Conservation (phyloP, 2,329 filamentous ascomycete species). For the Neonectria ditissima region DNA sequence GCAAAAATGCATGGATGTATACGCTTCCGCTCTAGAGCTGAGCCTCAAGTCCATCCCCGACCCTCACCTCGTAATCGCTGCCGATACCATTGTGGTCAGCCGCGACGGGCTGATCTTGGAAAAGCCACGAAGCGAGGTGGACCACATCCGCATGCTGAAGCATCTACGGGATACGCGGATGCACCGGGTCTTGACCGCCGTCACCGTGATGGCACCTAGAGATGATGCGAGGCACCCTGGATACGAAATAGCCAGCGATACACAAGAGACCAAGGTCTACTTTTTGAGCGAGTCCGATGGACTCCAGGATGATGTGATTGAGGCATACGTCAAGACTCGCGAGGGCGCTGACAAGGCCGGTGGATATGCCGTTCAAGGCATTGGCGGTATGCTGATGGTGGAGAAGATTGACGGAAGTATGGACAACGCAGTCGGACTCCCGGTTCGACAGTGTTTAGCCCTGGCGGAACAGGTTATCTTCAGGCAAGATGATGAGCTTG, state of each 20-base stretch:
- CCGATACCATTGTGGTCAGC: slow-evolving; percentile 90
- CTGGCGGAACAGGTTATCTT: slow-evolving; percentile 91
- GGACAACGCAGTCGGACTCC: slow-evolving; percentile 95
- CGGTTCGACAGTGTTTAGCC: slow-evolving; percentile 80
- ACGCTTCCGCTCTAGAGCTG: slow-evolving; percentile 59
- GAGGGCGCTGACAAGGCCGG: slow-evolving; percentile 97
- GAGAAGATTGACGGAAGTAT: slow-evolving; percentile 90
- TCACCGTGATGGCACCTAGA: slow-evolving; percentile 85
- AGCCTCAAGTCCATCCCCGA: slow-evolving; percentile 66
- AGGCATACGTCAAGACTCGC: slow-evolving; percentile 82
- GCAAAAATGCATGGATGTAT: slow-evolving; percentile 84
- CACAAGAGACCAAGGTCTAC: slow-evolving; percentile 91
- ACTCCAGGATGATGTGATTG: slow-evolving; percentile 81
- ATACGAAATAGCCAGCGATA: slow-evolving; percentile 82
- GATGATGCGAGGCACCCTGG: slow-evolving; percentile 85
- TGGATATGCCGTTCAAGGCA: slow-evolving; percentile 92
- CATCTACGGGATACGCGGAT: slow-evolving; percentile 79
- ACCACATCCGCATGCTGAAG: slow-evolving; percentile 88
- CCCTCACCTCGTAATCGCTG: slow-evolving; percentile 86
- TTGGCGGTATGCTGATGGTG: slow-evolving; percentile 86
- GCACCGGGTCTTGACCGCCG: slow-evolving; percentile 88
- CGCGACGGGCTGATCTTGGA: slow-evolving; percentile 83
- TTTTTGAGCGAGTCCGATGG: slow-evolving; percentile 76
- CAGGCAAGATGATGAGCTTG: slow-evolving; percentile 73
- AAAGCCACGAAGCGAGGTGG: slow-evolving; percentile 85